These are phyloP conservation scores for Quercus phellos DNA, from an alignment of 331 rosid species.

Conservation along the genomic window DNA sequence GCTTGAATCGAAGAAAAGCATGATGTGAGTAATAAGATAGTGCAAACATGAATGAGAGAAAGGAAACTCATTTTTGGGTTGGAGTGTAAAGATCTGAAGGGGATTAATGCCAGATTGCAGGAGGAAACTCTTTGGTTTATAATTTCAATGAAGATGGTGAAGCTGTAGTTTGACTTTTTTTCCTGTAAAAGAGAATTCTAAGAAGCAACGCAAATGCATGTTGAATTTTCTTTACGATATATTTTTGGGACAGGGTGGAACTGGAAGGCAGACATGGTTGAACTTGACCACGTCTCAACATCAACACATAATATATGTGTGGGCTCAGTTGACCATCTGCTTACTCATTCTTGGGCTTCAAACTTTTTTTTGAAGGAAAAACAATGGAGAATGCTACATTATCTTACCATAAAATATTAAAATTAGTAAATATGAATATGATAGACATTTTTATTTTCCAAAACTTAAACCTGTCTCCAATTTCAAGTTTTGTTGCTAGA, in stretches of 20 bases:
- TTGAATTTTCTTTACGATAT: neutral
- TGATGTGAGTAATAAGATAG: slow-evolving; percentile 11
- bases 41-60: slow-evolving; percentile 9
- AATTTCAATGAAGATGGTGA: neutral
- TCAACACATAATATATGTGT: no score
- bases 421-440: no score
- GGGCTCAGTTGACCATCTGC: no score
- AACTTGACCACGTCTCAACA: neutral
- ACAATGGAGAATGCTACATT: no score
- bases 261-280: neutral
- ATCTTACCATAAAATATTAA: no score
- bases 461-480: neutral
- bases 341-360: no score
- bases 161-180: neutral
- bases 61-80: slow-evolving; percentile 34
- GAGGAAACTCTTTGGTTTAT: neutral
- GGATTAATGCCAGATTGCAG: no score
- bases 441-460: no score
- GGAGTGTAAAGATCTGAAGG: neutral
- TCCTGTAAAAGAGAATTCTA: neutral
- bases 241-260: neutral
- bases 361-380: no score
- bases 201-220: neutral
- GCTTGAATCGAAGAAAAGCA: slow-evolving; percentile 30
- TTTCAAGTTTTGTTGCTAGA: neutral